A percentile compares a stretch with the other conserved stretches of the same genome.
phyloP scores from a whole-genome alignment of 2,329 filamentous ascomycete genomes.

The Apiospora pterosperma region DNA sequence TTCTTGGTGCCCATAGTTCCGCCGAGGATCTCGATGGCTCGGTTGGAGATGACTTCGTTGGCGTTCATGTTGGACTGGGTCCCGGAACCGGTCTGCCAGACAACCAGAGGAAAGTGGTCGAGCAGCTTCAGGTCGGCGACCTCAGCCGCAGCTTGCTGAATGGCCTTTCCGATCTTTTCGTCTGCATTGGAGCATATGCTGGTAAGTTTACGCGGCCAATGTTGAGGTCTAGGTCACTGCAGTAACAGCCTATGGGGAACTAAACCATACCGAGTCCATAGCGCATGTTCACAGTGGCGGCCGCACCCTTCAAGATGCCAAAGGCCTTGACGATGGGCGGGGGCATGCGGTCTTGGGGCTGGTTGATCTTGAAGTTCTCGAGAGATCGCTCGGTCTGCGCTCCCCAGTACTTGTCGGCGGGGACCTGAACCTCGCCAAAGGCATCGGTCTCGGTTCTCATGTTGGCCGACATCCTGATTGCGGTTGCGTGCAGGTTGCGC shows the following conservation, averaged over 20 bases:
- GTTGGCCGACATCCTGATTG: constrained; percentile 45
- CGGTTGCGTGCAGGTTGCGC: constrained; percentile 41
- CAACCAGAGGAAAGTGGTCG: constrained; percentile 96
- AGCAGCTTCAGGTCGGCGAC: constrained; percentile 90
- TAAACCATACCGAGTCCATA: constrained; percentile 72
- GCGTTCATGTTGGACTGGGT: constrained; percentile 99
- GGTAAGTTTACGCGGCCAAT: constrained; percentile 5
- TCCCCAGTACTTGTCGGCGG: constrained; percentile 95
- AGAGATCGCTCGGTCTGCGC: constrained; percentile 95
- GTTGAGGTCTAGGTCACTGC: not conserved
- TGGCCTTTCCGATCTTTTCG: constrained; percentile 84
- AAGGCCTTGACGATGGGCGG: constrained; percentile 89
- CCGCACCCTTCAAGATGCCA: constrained; percentile 95
- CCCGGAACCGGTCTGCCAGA: constrained; percentile 98
- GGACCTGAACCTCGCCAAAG: constrained; percentile 94
- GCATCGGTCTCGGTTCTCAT: constrained; percentile 92
- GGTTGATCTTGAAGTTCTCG: constrained; percentile 98
- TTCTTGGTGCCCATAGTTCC: constrained; percentile 95
- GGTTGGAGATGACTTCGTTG: constrained; percentile 99
- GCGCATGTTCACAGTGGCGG: constrained; percentile 91
- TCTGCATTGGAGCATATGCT: constrained; percentile 46
- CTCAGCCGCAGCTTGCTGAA: constrained; percentile 90
- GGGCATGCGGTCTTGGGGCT: constrained; percentile 98
- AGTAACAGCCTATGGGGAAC: constrained; percentile 7
- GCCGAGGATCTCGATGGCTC: constrained; percentile 95